Percentiles rank a stretch among this genome's conserved stretches.
These are phyloP conservation scores for Chenopodium berlandieri DNA, from an alignment of 148 eudicot genomes.

Conservation along the genomic window DNA sequence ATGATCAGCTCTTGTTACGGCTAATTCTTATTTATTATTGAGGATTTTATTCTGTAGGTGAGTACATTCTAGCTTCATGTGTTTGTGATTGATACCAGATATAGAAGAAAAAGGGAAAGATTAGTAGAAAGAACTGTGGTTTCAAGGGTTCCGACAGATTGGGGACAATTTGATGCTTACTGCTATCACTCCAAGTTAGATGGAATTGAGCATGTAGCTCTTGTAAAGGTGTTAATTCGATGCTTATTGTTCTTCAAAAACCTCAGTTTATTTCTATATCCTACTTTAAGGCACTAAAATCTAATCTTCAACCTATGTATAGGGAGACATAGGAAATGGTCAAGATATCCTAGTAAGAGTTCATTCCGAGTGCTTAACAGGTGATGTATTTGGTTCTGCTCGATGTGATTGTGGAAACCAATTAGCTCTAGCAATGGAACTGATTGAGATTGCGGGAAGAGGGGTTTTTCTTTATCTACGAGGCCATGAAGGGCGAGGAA, in stretches of 20 bases:
- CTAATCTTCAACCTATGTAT: neutral
- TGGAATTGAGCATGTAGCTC: constrained; percentile 75
- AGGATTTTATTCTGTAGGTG: neutral
- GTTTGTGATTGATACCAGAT: constrained; percentile 40
- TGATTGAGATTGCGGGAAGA: constrained; percentile 75
- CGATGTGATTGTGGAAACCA: constrained; percentile 93
- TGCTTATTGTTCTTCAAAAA: neutral
- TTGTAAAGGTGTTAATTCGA: constrained; percentile 55
- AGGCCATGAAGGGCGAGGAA: constrained; percentile 98
- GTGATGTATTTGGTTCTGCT: constrained; percentile 89
- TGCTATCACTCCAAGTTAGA: constrained; percentile 74
- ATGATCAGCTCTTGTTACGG: neutral
- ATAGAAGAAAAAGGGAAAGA: constrained; percentile 80
- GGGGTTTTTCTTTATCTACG: constrained; percentile 78
- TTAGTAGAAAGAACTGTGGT: constrained; percentile 68
- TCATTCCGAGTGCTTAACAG: constrained; percentile 95
- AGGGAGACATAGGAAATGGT: constrained; percentile 85
- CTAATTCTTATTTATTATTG: neutral
- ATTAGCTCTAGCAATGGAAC: constrained; percentile 70
- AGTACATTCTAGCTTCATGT: constrained; percentile 1
- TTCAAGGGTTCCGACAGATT: constrained; percentile 69
- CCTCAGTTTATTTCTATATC: neutral
- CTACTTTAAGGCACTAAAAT: neutral
- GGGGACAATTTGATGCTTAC: constrained; percentile 77
- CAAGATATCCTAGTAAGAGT: constrained; percentile 83